Conservation (phyloP, 148 eudicot genomes). For the Rhododendron vialii region DNA sequence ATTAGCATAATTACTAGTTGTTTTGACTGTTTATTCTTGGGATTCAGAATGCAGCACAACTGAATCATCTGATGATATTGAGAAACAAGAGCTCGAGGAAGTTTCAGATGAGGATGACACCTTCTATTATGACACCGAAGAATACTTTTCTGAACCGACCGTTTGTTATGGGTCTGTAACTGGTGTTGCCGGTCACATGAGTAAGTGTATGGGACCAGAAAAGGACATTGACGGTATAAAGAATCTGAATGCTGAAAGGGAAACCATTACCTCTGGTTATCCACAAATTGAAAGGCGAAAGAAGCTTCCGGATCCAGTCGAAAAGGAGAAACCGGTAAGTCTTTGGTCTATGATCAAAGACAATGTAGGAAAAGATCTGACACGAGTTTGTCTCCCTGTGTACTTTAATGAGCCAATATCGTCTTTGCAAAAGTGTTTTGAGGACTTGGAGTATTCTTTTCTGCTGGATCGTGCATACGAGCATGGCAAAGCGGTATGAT, state of each 20-base stretch:
- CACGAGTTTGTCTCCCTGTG: conserved; percentile 94
- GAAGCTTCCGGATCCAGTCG: conserved; percentile 84
- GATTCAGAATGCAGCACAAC: conserved; percentile 77
- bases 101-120: conserved; percentile 69
- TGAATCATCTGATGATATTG: conserved; percentile 79
- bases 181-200: conserved; percentile 17
- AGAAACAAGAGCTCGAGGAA: conserved; percentile 82
- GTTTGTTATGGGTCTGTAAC: conserved; percentile 19
- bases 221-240: conserved; percentile 24
- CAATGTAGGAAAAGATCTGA: conserved; percentile 93
- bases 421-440: conserved; percentile 88
- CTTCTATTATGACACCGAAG: conserved; percentile 68
- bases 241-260: conserved; percentile 16
- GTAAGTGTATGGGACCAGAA: conserved; percentile 6
- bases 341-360: conserved; percentile 98
- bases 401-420: conserved; percentile 97
- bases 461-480: conserved; percentile 86
- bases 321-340: conserved; percentile 86
- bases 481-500: conserved; percentile 72
- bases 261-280: conserved; percentile 15
- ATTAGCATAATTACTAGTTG: not conserved
- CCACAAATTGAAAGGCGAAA: conserved; percentile 60
- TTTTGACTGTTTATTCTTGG: conserved; percentile 15
- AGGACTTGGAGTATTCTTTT: conserved; percentile 89
- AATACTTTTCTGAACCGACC: conserved; percentile 46